These are phyloP conservation scores for Candida gigantensis DNA, from an alignment of 1,139 yeast genomes.

Conservation along the genomic window DNA sequence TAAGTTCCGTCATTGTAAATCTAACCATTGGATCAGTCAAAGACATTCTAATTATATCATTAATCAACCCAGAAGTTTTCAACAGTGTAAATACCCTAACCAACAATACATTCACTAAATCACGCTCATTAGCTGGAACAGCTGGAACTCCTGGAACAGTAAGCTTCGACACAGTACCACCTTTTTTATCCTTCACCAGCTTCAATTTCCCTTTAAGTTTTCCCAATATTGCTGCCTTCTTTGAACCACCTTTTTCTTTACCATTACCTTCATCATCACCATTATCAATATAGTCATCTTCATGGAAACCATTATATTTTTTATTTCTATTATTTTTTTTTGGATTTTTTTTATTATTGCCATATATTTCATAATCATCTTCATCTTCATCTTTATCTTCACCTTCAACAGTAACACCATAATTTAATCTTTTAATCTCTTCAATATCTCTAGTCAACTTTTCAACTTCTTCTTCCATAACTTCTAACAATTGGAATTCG, in stretches of 20 bases:
- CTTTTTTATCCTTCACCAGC: slow-evolving; percentile 1
- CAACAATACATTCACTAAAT: slow-evolving; percentile 24
- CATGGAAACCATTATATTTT: slow-evolving; percentile 5
- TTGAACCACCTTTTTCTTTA: background rate
- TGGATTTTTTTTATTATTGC: background rate
- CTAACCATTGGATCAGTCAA: slow-evolving; percentile 34
- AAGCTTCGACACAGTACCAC: too few relatives aligned
- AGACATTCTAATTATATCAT: slow-evolving; percentile 27
- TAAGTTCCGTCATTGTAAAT: slow-evolving; percentile 24
- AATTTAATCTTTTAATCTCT: too few relatives aligned
- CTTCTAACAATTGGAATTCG: background rate
- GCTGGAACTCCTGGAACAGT: too few relatives aligned
- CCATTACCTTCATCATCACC: slow-evolving; percentile 4
- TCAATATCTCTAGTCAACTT: too few relatives aligned
- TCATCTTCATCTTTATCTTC: slow-evolving; percentile 1
- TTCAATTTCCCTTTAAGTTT: slow-evolving; percentile 3
- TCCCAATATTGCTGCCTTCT: background rate
- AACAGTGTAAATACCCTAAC: slow-evolving; percentile 27
- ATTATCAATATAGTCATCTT: slow-evolving; percentile 4
- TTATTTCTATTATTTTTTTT: background rate
- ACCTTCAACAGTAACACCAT: background rate
- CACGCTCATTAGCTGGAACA: slow-evolving; percentile 12
- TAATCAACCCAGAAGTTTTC: slow-evolving; percentile 33
- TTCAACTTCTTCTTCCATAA: background rate
- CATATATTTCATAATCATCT: background rate